Conservation (phyloP, 495 filamentous ascomycete genomes). For the Neohortaea acidophila region DNA sequence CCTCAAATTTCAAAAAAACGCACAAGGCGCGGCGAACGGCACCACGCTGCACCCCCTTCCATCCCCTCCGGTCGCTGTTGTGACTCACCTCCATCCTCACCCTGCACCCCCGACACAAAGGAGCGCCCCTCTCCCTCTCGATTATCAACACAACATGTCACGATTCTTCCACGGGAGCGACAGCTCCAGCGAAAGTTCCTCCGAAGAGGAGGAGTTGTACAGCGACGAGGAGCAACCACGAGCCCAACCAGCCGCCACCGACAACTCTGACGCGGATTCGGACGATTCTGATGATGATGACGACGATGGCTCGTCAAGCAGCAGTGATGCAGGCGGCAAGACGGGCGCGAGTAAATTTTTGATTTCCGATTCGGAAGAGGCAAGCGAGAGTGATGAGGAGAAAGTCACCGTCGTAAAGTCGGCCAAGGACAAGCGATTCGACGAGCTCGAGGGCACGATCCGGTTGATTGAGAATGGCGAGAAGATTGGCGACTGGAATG, state of each 20-base stretch:
- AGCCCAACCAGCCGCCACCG: constrained; percentile 34
- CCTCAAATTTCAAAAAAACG: background rate
- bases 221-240: constrained; percentile 51
- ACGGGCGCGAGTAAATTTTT: constrained; percentile 69
- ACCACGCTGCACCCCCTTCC: too few species aligned
- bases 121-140: too few species aligned
- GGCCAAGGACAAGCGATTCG: constrained; percentile 90
- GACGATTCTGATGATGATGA: constrained; percentile 26
- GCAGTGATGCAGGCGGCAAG: constrained; percentile 49
- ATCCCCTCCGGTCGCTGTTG: background rate
- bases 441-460: constrained; percentile 81
- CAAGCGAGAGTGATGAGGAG: constrained; percentile 58
- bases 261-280: constrained; percentile 39
- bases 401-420: constrained; percentile 76
- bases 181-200: constrained; percentile 74
- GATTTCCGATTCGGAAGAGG: constrained; percentile 40
- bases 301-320: constrained; percentile 28
- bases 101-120: background rate
- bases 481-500: constrained; percentile 94
- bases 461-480: constrained; percentile 84
- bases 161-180: constrained; percentile 91
- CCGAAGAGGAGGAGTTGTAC: constrained; percentile 85
- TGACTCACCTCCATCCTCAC: background rate
- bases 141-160: constrained; percentile 67
- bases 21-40: too few species aligned